Evolutionary conservation across 495 filamentous ascomycete species (phyloP), one percentile per base, ranked within the genome.

Genomic region (Aspergillus ellipticus): DNA sequence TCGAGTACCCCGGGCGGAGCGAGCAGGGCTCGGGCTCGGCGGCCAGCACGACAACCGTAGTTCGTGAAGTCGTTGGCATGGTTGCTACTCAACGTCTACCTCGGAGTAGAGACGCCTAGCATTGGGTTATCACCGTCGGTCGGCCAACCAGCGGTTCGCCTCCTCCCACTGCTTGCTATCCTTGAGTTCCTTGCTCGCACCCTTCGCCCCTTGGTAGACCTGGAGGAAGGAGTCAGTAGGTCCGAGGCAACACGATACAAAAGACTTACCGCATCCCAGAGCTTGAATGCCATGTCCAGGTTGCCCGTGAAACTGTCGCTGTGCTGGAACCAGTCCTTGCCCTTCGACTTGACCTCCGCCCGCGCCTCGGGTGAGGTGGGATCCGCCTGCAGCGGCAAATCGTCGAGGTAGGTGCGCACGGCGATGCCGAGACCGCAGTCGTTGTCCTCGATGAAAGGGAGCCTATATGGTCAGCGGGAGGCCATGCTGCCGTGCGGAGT

Each of bases 371-470:
- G 74, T 5, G 83, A 81, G 0, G 78, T 82, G 9, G 82, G 78
- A 37, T 77, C 63, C n/a, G 61, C 57, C 42, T 84, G 72, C 22
- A 81, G 66, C n/a, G 73, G 75, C 26, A 89, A 74, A 51, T 97
- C 93, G 64, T 99, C 95, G 19, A 99, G 81, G 68, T 95, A 93
- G 6, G 89, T 92, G 69, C 95, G 92, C 21, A 94, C 89, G 3
- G 91, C 91, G 63, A 97, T 94, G 16, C 90, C 92, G 26, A 95
- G 79, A 35, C 85, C 89, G 41, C 90, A 88, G 61, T 95, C 90
- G 42, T 89, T 87, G 62, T 94, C 88, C 15, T 83, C 79, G 54
- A 88, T 83, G 65, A 99, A 95, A 8, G 95, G 94, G 24, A 99
- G 78, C 42, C 89, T 96, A 26, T 11, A 48, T 79, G 26, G 53